Evolutionary conservation across 192 early-diverging fungal genomes (phyloP), one percentile per base, ranked within the genome.

Genomic region (Helicostylum pulchrum): DNA sequence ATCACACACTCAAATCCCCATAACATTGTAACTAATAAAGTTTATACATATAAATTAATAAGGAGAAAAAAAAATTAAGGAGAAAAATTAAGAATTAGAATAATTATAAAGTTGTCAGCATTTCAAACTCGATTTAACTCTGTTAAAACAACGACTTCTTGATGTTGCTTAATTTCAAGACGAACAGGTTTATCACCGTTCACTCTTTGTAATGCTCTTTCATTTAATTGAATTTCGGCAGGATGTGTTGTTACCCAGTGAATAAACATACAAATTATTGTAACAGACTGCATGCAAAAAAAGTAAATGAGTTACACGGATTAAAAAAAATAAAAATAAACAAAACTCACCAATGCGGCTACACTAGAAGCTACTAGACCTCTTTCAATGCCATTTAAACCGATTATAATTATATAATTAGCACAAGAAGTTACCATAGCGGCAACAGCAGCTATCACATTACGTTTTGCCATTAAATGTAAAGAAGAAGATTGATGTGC

Each of bases 331-430:
- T 7, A 59, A 42, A 17, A 6, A 14, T 15, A 26, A 45, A 47
- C 12, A 43, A 5, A 39, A 43, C 65, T 44, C 44, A 66, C 78
- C 34, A 81, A 53, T 4, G 77, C 73, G 15, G 67, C 74, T 14
- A 67, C 62, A 20, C 77, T 76, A 12, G 78, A 49, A 36, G 74
- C 71, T 12, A 78, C 71, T 15, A 78, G 26, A 52, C 80, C 80
- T 48, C 77, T 72, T 47, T 69, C 56, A 0, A 65, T 57, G 1
- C 77, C 80, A 36, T 76, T 44, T 56, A 75, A 72, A 7, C 65
- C 1, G 10, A 78, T 69, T 5, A 78, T 42, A 1, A 78, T 58
- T 7, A 72, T 60, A 17, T 76, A 66, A 56, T 74, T 81, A 30
- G 50, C 58, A 7, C 67, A 66, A 20, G 70, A 68, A 19, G 72